A percentile compares a stretch with the other conserved stretches of the same genome.
These are phyloP conservation scores for Lasiodiplodia sp. DNA, from an alignment of 2,329 filamentous ascomycete genomes.

Conservation along the genomic window DNA sequence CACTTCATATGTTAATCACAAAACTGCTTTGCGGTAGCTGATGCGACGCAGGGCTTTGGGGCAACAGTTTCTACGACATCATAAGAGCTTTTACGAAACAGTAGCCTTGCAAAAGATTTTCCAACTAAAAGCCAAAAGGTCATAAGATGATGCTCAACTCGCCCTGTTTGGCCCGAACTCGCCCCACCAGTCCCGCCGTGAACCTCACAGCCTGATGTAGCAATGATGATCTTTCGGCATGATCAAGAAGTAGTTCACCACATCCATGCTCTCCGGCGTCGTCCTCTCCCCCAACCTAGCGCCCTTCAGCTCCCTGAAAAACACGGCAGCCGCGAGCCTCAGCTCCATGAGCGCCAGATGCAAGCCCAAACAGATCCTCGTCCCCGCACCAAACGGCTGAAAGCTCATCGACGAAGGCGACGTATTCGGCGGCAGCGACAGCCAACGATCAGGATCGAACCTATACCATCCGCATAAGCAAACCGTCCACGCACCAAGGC, in stretches of 20 bases:
- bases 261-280: slow-evolving; percentile 51
- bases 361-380: slow-evolving; percentile 72
- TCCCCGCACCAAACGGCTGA: slow-evolving; percentile 73
- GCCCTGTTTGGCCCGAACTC: no score
- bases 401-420: slow-evolving; percentile 57
- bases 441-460: slow-evolving; percentile 45
- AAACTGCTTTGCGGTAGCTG: background rate
- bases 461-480: slow-evolving; percentile 32
- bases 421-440: slow-evolving; percentile 34
- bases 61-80: background rate
- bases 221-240: slow-evolving; percentile 53
- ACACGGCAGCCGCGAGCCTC: slow-evolving; percentile 58
- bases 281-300: slow-evolving; percentile 39
- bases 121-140: no score
- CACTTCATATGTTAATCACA: background rate
- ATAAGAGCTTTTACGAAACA: background rate
- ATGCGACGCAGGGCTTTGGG: background rate
- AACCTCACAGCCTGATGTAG: slow-evolving; percentile 4
- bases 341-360: slow-evolving; percentile 70
- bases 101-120: no score
- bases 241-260: slow-evolving; percentile 55
- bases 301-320: slow-evolving; percentile 57
- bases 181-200: background rate
- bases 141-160: no score
- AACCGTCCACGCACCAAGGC: no score